Evolutionary conservation across 2,329 filamentous ascomycete species (phyloP), one percentile per base, ranked within the genome.

Genomic region (Phoma sp.): DNA sequence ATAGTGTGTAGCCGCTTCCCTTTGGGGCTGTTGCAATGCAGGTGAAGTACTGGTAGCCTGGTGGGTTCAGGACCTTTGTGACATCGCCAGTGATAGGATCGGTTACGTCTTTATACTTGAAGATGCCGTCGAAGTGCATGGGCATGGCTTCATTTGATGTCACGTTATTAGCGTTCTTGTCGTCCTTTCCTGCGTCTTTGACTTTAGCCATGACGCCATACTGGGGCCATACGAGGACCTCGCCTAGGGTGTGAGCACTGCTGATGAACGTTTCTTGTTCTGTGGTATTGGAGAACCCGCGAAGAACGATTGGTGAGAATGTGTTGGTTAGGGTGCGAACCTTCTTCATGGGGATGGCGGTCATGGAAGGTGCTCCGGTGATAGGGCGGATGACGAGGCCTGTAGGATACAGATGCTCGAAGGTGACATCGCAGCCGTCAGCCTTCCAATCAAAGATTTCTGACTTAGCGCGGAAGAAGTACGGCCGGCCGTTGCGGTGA

Each of bases 161-260:
- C 2, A 84, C 81, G 33, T 84, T 84, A 57, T 84, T 84, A 17
- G 79, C 67, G 0, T 78, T 76, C 10, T 74, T 69, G 0, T 76
- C 75, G 5, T 80, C 74, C 1, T 68, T 77, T 50, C 81, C 83
- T 10, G 82, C 81, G 47, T 87, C 83, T 59, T 86, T 84, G 0
- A 87, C 84, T 48, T 85, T 83, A 3, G 84, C 84, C 14, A 87
- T 75, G 65, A 86, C 83, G 0, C 81, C 83, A 46, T 84, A 84
- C 50, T 46, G 40, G 2, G 79, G 83, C 83, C 82, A 85, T 0
- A 79, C 77, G 7, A 78, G 62, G 0, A 82, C 78, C 1, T 68
- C 71, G 21, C 83, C 83, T 4, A 84, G 74, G 9, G 82, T 76
- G 6, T 76, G 58, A 0, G 77, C 77, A 51, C 82, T 82, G 2